Conservation (phyloP, 306 rosid species). For the Delonix regia region DNA sequence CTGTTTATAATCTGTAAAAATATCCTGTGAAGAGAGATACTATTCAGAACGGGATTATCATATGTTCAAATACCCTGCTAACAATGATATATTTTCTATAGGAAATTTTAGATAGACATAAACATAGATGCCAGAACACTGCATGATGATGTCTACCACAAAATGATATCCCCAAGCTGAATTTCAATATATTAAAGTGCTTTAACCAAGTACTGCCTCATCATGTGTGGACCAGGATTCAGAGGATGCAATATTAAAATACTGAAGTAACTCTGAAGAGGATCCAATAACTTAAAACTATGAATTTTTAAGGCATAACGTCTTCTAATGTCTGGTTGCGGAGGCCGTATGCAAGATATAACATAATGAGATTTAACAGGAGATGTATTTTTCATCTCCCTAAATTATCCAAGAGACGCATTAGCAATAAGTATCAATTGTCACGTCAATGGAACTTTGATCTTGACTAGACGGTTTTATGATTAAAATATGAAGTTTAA, state of each 20-base stretch:
- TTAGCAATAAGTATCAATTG: neutral
- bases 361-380: neutral
- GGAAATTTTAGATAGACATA: neutral
- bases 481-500: neutral
- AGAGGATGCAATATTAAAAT: neutral
- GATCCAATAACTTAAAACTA: neutral
- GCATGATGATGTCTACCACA: neutral
- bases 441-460: neutral
- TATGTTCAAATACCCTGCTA: neutral
- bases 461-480: neutral
- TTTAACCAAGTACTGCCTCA: neutral
- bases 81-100: neutral
- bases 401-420: neutral
- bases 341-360: neutral
- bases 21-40: constrained; percentile 55
- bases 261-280: neutral
- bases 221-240: neutral
- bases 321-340: neutral
- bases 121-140: neutral
- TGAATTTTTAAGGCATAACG: neutral
- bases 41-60: constrained; percentile 21
- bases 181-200: neutral
- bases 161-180: neutral
- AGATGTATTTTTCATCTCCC: neutral
- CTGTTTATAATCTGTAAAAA: constrained; percentile 72